Evolutionary conservation across 345 rosid species (phyloP), one percentile per base, ranked within the genome.

Genomic region (Eutrema heterophyllum): DNA sequence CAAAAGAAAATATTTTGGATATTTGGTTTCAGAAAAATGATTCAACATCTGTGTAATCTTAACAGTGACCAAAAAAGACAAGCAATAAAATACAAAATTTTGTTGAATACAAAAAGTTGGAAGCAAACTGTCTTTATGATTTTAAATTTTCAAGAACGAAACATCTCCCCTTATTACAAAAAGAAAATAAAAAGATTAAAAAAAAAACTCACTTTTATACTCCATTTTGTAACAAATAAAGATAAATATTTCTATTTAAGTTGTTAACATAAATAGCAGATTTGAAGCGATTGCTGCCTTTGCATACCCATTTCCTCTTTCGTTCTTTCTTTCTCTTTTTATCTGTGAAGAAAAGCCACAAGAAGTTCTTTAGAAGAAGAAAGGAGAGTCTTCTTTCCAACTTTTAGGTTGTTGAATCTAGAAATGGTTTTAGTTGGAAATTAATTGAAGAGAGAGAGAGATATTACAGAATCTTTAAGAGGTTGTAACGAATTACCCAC

Each of bases 401-500:
- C 61, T 67, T 58, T 48, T 65, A 29, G 75, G 79, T 77, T 30
- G 84, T 80, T 82, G 76, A 79, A 70, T 71, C 65, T 77, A 41
- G 79, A 76, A 33, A 52, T 63, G 5, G 41, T 32, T 68, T 55
- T 58, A 39, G 78, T 50, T 68, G 63, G 70, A 74, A 51, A 76
- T 68, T 78, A 70, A 81, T 65, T 63, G 73, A 65, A 77, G 73
- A 77, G 64, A 71, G 58, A 78, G 70, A 63, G 66, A 57, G 44
- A 74, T 61, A 66, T 64, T 35, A 26, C 55, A 66, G 11, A 26
- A 15, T 24, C 75, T 77, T 72, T 79, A 62, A 79, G 86, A 83
- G 86, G 86, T 67, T 78, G 73, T 71, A 56, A 83, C 76, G 64
- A 72, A 59, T 88, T 83, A 72, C 88, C 86, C 74, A 64, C 26